phyloP scores from a whole-genome alignment of 192 early-diverging fungal genomes.

The Umbelopsis sp. region DNA sequence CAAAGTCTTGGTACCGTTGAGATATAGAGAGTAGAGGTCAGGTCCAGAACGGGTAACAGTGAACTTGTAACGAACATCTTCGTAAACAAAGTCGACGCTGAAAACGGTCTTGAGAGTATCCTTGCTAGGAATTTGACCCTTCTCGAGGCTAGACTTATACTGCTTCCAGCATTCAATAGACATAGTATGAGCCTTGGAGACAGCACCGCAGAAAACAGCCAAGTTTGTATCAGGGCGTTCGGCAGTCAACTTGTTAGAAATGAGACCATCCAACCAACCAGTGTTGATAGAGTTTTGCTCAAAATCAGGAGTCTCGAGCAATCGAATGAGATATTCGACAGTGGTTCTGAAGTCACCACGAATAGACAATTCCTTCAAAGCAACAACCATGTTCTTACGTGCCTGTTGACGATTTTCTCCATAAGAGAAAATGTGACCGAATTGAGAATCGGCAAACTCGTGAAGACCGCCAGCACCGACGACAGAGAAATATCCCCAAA shows the following conservation, averaged over 20 bases:
- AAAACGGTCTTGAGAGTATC: constrained; percentile 72
- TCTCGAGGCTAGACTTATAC: constrained; percentile 84
- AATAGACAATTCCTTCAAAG: constrained; percentile 97
- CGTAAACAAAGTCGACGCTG: constrained; percentile 91
- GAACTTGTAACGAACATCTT: constrained; percentile 91
- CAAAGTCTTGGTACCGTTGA: constrained; percentile 83
- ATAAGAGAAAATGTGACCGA: constrained; percentile 98
- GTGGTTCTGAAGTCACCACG: constrained; percentile 99
- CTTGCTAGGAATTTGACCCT: constrained; percentile 89
- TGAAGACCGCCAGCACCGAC: constrained; percentile 93
- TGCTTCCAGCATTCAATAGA: constrained; percentile 69
- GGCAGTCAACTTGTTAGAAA: constrained; percentile 86
- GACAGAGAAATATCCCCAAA: constrained; percentile 99
- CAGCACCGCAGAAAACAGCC: constrained; percentile 90
- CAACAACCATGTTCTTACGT: constrained; percentile 95
- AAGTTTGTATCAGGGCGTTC: constrained; percentile 90
- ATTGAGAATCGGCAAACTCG: constrained; percentile 99
- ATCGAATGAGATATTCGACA: constrained; percentile 93
- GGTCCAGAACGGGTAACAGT: constrained; percentile 80
- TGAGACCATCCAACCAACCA: constrained; percentile 94
- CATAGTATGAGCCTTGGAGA: constrained; percentile 77
- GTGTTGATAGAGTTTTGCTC: constrained; percentile 91
- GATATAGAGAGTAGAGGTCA: constrained; percentile 74
- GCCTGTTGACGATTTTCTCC: constrained; percentile 92
- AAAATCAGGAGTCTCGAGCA: constrained; percentile 90